Evolutionary conservation across 257 asterid genomes (phyloP), one percentile per base, ranked within the genome.

Genomic region (Solanum arcanum): DNA sequence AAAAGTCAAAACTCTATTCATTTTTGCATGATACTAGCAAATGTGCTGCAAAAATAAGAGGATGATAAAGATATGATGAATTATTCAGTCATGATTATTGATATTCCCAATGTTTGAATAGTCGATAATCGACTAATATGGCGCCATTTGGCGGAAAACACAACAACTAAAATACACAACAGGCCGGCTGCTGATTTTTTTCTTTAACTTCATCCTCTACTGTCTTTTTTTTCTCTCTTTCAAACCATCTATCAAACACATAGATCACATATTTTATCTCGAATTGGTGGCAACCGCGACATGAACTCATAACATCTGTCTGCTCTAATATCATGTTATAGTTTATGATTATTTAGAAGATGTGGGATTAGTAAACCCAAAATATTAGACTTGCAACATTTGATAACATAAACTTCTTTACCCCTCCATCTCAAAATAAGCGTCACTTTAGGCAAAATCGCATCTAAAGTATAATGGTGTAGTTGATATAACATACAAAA

Each of bases 1-100:
- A 81, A 82, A 86, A 85, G 87, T 33, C 13, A 60, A 86, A 66
- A 87, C 76, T 84, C 41, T 92, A 83, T 82, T 91, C 94, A 90
- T 93, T 18, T 72, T 86, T 39, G 89, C 85, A 80, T 80, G 85
- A 29, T 29, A 41, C 35, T 23, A 47, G 18, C 60, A 47, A 80
- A 77, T 29, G 9, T 16, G 68, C 3, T 1, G 25, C 64, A 44
- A 78, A 78, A 78, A 78, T 7, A 46, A 16, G 64, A 9, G 8
- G 41, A 46, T 78, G 46, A 44, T 8, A 46, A 25, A 80, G 35
- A 0, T 18, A 80, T 80, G 85, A 80, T 10, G 68, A 47, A 20
- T 80, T 6, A 80, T 80, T 49, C 42, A 80, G 42, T 47, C n/a
- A 80, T 80, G 27, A 80, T 29, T 78, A 5, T 47, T 35, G 85